Evolutionary conservation across 768 basidiomycete genomes (phyloP).

Genomic region (Tephrocybe sp.): DNA sequence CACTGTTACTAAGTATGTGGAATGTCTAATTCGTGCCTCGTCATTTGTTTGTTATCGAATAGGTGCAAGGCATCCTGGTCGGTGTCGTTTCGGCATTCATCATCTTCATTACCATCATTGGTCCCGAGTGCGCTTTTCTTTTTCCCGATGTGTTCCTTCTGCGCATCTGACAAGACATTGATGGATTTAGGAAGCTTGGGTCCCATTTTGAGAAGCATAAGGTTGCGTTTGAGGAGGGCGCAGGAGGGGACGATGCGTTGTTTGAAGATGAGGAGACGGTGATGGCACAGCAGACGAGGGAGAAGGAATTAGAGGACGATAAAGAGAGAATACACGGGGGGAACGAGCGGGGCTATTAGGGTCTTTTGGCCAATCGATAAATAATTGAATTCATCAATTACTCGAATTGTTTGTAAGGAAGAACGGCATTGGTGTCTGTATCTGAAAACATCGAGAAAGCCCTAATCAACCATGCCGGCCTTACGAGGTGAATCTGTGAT

Average conservation of each 20-base stretch:
- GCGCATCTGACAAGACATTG: not conserved
- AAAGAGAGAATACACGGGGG: no score
- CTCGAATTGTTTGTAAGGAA: no score
- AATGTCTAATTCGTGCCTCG: not conserved
- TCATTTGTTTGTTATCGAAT: constrained; percentile 1
- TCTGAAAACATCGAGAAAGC: no score
- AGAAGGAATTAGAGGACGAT: no score
- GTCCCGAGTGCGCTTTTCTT: constrained; percentile 72
- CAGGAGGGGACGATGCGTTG: constrained; percentile 45
- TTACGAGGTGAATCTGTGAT: no score
- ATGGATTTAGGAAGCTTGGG: constrained; percentile 65
- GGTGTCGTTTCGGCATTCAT: constrained; percentile 80
- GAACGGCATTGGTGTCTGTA: no score
- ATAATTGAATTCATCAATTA: no score
- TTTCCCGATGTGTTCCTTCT: not conserved
- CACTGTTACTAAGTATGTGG: no score
- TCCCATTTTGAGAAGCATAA: constrained; percentile 84
- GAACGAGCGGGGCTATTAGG: no score
- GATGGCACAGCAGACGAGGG: no score
- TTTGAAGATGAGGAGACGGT: constrained; percentile 28
- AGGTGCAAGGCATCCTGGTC: constrained; percentile 86
- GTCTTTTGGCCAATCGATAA: no score
- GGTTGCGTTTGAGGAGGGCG: constrained; percentile 79
- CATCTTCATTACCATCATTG: constrained; percentile 73
- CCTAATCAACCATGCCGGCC: no score